phyloP scores from a whole-genome alignment of 331 rosid genomes.

The Cucumis variabilis region DNA sequence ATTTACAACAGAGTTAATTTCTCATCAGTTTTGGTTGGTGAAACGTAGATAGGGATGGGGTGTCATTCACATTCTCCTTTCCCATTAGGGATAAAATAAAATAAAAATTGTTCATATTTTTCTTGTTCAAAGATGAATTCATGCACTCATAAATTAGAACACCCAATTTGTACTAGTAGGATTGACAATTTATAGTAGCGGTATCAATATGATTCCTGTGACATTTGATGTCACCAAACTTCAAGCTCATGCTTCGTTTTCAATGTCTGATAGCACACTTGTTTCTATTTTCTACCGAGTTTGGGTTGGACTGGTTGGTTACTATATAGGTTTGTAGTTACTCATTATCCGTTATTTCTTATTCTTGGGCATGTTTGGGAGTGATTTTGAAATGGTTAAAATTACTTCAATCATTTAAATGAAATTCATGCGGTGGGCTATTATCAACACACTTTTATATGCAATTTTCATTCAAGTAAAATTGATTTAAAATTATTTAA shows the following conservation, averaged over 20 bases:
- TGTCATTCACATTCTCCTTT: neutral
- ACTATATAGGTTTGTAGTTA: neutral
- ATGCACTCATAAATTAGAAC: neutral
- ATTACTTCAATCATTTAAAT: no score
- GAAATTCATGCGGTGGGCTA: no score
- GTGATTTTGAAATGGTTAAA: neutral
- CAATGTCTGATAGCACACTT: neutral
- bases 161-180: neutral
- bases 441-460: no score
- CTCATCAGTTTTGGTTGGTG: conserved; percentile 12
- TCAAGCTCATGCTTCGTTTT: conserved; percentile 3
- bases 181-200: neutral
- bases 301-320: neutral
- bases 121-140: neutral
- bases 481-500: no score
- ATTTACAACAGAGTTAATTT: neutral
- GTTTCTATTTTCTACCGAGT: neutral
- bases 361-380: neutral
- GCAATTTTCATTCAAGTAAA: no score
- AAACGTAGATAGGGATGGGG: neutral
- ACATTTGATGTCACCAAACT: conserved; percentile 8
- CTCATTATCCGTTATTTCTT: neutral
- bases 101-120: neutral
- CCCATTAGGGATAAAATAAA: neutral
- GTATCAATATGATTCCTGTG: neutral